These are phyloP conservation scores for Erodium moschatum DNA, from an alignment of 441 rosid species.

Conservation along the genomic window DNA sequence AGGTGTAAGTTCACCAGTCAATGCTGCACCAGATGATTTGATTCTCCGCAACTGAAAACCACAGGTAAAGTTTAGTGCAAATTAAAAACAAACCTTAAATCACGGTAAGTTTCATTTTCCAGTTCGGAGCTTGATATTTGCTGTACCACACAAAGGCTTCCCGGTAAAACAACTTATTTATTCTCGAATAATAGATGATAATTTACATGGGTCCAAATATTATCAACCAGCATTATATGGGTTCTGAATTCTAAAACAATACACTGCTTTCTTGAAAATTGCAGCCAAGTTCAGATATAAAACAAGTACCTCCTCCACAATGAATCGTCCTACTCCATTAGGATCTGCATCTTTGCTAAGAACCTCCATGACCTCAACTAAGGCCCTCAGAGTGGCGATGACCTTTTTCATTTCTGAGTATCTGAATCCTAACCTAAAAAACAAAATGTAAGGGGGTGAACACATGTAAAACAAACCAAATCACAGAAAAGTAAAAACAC, in stretches of 20 bases:
- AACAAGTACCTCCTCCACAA: slow-evolving; percentile 71
- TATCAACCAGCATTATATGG: background rate
- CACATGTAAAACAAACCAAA: background rate
- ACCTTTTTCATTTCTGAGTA: slow-evolving; percentile 69
- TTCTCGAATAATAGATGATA: background rate
- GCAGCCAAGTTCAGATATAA: slow-evolving; percentile 19
- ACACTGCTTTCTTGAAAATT: slow-evolving; percentile 5
- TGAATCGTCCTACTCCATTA: slow-evolving; percentile 72
- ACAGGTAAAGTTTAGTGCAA: slow-evolving; percentile 17
- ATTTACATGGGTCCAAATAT: background rate
- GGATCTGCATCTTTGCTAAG: slow-evolving; percentile 91
- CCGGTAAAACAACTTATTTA: background rate
- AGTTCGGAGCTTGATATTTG: background rate
- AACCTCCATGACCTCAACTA: slow-evolving; percentile 82
- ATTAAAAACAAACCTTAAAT: slow-evolving; percentile 5
- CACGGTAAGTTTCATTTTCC: background rate
- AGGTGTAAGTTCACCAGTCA: slow-evolving; percentile 68
- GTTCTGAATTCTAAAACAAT: background rate
- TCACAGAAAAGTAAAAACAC: background rate
- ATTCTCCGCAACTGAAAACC: slow-evolving; percentile 61
- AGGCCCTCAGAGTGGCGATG: slow-evolving; percentile 77
- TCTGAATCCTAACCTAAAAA: slow-evolving; percentile 31
- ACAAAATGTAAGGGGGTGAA: background rate
- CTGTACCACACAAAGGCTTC: slow-evolving; percentile 3
- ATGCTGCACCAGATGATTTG: slow-evolving; percentile 51